Percentiles rank a stretch among this genome's conserved stretches.
Conservation (phyloP, 2,329 filamentous ascomycete genomes). For the Fusarium coffeatum region DNA sequence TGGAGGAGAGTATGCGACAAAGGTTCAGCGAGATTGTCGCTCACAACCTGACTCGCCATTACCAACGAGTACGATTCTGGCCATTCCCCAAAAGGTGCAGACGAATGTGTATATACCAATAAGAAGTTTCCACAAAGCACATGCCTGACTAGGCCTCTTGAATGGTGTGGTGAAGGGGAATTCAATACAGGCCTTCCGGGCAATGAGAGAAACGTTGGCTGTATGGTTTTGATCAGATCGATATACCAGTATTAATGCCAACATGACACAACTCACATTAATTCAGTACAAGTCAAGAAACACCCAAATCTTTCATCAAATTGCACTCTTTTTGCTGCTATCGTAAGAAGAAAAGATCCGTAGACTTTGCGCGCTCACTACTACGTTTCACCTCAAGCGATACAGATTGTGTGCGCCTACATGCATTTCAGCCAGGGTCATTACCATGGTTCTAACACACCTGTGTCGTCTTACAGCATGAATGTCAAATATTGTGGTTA, state of each 20-base stretch:
- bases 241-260: neutral
- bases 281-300: neutral
- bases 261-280: neutral
- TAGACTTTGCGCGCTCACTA: too few species aligned
- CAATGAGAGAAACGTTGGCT: neutral
- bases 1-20: neutral
- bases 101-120: neutral
- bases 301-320: neutral
- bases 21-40: neutral
- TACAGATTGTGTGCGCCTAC: neutral
- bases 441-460: neutral
- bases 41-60: neutral
- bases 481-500: neutral
- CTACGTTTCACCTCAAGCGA: neutral
- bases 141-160: neutral
- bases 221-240: neutral
- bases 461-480: neutral
- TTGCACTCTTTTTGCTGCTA: neutral
- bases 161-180: neutral
- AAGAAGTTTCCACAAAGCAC: neutral
- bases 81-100: neutral
- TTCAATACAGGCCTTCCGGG: neutral
- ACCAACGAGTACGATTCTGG: neutral
- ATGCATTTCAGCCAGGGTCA: neutral
- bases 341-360: too few species aligned